Percentiles rank a stretch among this genome's conserved stretches.
phyloP scores from a whole-genome alignment of 1,139 yeast genomes.

The Candida mesenterica region DNA sequence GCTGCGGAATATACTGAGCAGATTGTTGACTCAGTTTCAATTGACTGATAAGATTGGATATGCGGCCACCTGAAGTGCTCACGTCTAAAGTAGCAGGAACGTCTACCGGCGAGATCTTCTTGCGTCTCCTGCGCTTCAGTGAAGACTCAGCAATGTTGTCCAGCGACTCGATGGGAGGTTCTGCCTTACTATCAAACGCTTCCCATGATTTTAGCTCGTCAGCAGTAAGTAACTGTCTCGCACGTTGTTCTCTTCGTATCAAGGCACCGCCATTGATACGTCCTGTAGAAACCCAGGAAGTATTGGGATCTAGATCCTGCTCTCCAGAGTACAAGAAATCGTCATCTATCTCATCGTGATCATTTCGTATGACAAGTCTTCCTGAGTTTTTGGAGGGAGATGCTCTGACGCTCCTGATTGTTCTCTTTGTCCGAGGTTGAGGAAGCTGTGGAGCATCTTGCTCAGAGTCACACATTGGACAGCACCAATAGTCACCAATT shows the following conservation, averaged over 20 bases:
- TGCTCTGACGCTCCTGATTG: constrained; percentile 5
- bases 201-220: constrained; percentile 45
- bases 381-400: neutral
- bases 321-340: constrained; percentile 25
- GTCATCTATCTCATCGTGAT: constrained; percentile 37
- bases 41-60: constrained; percentile 25
- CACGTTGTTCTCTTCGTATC: constrained; percentile 36
- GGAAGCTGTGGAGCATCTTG: constrained; percentile 24
- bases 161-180: neutral
- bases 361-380: constrained; percentile 31
- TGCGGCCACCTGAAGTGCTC: constrained; percentile 8
- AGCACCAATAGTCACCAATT: constrained; percentile 29
- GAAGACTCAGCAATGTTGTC: constrained; percentile 3
- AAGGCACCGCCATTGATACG: constrained; percentile 42
- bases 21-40: constrained; percentile 14
- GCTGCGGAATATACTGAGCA: neutral
- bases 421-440: neutral
- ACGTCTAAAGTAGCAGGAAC: constrained; percentile 2
- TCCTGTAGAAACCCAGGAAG: constrained; percentile 15
- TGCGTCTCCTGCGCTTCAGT: constrained; percentile 24
- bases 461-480: constrained; percentile 43
- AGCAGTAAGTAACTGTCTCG: constrained; percentile 26
- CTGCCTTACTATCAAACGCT: constrained; percentile 26
- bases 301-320: neutral
- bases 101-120: constrained; percentile 20